Conservation (phyloP, 129 eudicot species). For the Logfia minima region DNA sequence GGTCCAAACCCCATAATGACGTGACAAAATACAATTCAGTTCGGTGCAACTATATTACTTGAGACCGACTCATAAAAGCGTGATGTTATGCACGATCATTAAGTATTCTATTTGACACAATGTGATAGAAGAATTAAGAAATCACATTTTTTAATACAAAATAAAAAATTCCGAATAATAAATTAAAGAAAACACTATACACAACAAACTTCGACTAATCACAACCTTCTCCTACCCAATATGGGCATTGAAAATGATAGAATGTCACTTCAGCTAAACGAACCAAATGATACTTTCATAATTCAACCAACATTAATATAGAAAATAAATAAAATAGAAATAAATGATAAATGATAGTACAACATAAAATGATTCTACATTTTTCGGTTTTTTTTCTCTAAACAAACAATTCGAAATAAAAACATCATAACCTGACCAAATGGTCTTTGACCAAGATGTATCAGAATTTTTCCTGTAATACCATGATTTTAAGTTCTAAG, state of each 20-base stretch:
- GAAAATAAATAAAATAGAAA: background rate
- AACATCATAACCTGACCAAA: background rate
- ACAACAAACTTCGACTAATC: background rate
- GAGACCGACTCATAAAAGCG: no score
- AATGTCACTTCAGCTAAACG: background rate
- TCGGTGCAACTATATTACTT: no score
- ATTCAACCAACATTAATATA: background rate
- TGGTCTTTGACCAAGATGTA: background rate
- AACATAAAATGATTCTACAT: no score
- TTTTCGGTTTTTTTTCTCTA: background rate
- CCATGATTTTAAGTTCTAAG: no score
- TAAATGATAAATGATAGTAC: no score
- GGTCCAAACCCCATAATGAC: no score
- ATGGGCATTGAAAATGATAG: background rate
- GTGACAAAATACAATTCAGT: no score
- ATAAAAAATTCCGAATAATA: background rate
- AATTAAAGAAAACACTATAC: background rate
- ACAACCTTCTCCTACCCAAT: background rate
- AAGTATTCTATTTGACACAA: no score
- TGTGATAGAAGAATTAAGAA: background rate
- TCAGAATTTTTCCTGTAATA: background rate
- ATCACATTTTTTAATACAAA: background rate
- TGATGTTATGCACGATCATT: no score
- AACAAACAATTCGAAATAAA: background rate
- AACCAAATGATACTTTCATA: background rate